Evolutionary conservation across 2,329 filamentous ascomycete species (phyloP).

Genomic region (Fusarium anthophilum): DNA sequence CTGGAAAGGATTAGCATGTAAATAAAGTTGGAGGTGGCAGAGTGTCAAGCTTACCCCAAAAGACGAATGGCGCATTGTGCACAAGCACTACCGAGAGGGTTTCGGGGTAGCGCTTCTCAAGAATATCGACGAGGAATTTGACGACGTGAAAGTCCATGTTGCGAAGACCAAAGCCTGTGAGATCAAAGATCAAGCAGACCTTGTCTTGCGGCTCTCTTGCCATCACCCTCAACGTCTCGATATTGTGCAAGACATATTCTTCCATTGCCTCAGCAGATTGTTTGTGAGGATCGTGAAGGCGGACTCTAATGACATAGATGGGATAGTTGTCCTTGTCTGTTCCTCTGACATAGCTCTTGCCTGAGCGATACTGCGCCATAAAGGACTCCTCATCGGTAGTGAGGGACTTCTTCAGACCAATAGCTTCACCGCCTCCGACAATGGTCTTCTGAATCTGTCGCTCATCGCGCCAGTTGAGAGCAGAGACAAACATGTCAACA

Average conservation of each 20-base stretch:
- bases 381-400: constrained; percentile 47
- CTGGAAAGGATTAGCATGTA: constrained; percentile 24
- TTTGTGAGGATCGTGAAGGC: constrained; percentile 40
- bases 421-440: constrained; percentile 47
- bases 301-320: constrained; percentile 48
- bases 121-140: constrained; percentile 82
- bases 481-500: constrained; percentile 51
- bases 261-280: constrained; percentile 49
- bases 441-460: constrained; percentile 47
- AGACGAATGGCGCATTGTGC: constrained; percentile 80
- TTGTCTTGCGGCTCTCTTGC: constrained; percentile 34
- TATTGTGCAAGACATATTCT: constrained; percentile 51
- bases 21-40: background rate
- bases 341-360: constrained; percentile 52
- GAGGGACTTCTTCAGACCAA: constrained; percentile 37
- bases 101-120: constrained; percentile 82
- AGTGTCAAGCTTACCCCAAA: constrained; percentile 52
- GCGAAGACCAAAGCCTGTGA: constrained; percentile 74
- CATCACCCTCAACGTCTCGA: constrained; percentile 49
- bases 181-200: constrained; percentile 70
- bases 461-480: constrained; percentile 51
- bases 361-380: constrained; percentile 49
- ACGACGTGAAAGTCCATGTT: constrained; percentile 83
- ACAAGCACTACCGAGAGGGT: constrained; percentile 75
- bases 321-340: constrained; percentile 48